Evolutionary conservation across 768 basidiomycete species (phyloP), one percentile per base, ranked within the genome.

Genomic region (Pisolithus microcarpus): DNA sequence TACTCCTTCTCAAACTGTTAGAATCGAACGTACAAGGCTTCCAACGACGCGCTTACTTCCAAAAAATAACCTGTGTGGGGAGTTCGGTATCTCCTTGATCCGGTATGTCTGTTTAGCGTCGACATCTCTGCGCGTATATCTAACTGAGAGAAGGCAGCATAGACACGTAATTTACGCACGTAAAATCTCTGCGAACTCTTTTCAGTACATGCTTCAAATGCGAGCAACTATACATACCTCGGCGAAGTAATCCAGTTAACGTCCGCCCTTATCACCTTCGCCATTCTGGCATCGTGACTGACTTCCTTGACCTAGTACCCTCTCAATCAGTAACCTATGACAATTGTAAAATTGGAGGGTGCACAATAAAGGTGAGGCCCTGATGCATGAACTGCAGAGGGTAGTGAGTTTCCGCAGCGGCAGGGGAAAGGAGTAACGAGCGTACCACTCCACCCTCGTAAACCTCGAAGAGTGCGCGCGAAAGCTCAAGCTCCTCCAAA

Each of bases 361-460:
- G 59, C 55, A 89, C 90, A 40, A 93, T 74, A 63, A 82, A 93
- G 0, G 88, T 82, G 53, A 82, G 56, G 4, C 92, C 91, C 70
- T 92, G 91, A 60, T 93, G 91, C 67, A 94, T 81, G 66, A 89
- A 95, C 85, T 91, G 46, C 26, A 26, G 13, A 28, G 31, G 16
- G 10, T 21, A 7, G 31, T 65, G 18, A 57, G 56, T 38, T 16
- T 42, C 5, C 15, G 38, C 16, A 28, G 28, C 13, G 21, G 28
- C 9, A 16, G 23, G n/a, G 19, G 39, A 26, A 18, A 45, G 39
- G 37, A 51, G 9, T 36, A 58, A 50, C 39, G 30, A 71, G 74
- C 56, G 18, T 65, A 88, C 87, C 54, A 94, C 82, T 4, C 83
- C 91, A 11, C 91, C 92, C 68, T 93, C 91, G 59, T 93, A 95